Evolutionary conservation across 1,284 basidiomycete genomes (phyloP).

Genomic region (Ustilago bromivora): DNA sequence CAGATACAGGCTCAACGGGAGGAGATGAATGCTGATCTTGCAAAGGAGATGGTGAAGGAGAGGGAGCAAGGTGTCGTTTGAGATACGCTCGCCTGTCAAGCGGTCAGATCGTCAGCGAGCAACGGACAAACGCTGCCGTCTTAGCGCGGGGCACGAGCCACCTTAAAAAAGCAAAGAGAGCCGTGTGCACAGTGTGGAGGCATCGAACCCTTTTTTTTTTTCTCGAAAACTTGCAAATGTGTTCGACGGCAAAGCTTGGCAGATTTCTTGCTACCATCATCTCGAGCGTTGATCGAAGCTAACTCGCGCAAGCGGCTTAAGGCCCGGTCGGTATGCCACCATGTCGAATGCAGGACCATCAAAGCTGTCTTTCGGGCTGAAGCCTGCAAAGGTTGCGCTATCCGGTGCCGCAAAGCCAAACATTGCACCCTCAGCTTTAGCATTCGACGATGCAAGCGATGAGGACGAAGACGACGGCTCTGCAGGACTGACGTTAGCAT

Average conservation of each 20-base stretch:
- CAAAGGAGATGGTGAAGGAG: constrained; percentile 5
- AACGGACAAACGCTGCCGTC: neutral
- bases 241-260: neutral
- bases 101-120: neutral
- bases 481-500: neutral
- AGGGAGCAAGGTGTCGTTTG: neutral
- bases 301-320: neutral
- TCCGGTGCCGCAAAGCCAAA: constrained; percentile 11
- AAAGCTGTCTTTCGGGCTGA: constrained; percentile 57
- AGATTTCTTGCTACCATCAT: neutral
- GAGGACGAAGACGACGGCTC: constrained; percentile 35
- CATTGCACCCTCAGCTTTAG: constrained; percentile 27
- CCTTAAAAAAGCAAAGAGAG: neutral
- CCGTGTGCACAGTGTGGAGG: constrained; percentile 18
- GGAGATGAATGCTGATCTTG: neutral
- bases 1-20: neutral
- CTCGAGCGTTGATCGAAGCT: neutral
- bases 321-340: neutral
- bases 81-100: neutral
- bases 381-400: constrained; percentile 13
- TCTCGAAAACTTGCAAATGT: neutral
- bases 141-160: constrained; percentile 12
- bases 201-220: constrained; percentile 5
- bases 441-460: constrained; percentile 42
- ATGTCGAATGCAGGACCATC: constrained; percentile 25